phyloP scores from a whole-genome alignment of 495 filamentous ascomycete species.

The Penicillium riverlandense region DNA sequence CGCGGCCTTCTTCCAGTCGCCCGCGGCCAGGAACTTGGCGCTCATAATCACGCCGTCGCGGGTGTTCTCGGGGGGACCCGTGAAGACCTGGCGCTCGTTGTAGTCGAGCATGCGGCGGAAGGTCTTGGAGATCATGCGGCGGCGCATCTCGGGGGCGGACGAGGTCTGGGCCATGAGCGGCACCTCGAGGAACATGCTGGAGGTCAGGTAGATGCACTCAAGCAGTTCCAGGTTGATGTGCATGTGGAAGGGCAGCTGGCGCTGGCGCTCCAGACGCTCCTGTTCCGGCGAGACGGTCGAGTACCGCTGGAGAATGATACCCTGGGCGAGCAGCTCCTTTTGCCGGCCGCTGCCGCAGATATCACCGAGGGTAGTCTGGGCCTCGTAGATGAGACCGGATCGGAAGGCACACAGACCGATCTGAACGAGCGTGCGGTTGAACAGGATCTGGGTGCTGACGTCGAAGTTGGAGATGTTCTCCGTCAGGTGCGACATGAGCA shows the following conservation, averaged over 20 bases:
- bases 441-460: constrained; percentile 94
- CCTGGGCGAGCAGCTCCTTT: constrained; percentile 96
- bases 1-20: constrained; percentile 96
- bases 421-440: constrained; percentile 96
- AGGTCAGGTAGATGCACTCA: constrained; percentile 97
- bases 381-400: constrained; percentile 91
- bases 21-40: constrained; percentile 89
- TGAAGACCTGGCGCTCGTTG: constrained; percentile 98
- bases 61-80: constrained; percentile 95
- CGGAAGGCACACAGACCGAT: constrained; percentile 98
- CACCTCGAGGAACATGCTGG: constrained; percentile 97
- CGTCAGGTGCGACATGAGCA: constrained; percentile 99
- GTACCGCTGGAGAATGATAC: constrained; percentile 95
- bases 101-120: constrained; percentile 99
- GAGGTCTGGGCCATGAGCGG: constrained; percentile 94
- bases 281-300: constrained; percentile 93
- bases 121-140: constrained; percentile 98
- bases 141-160: constrained; percentile 92
- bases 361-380: constrained; percentile 92
- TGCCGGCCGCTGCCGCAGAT: constrained; percentile 95
- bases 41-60: constrained; percentile 98
- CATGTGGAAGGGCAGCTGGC: constrained; percentile 98
- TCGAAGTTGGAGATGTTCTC: constrained; percentile 94
- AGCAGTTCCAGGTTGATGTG: constrained; percentile 99
- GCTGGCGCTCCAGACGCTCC: constrained; percentile 90